Evolutionary conservation across 208 protist species (phyloP).

Genomic region (Leishmania amazonensis): DNA sequence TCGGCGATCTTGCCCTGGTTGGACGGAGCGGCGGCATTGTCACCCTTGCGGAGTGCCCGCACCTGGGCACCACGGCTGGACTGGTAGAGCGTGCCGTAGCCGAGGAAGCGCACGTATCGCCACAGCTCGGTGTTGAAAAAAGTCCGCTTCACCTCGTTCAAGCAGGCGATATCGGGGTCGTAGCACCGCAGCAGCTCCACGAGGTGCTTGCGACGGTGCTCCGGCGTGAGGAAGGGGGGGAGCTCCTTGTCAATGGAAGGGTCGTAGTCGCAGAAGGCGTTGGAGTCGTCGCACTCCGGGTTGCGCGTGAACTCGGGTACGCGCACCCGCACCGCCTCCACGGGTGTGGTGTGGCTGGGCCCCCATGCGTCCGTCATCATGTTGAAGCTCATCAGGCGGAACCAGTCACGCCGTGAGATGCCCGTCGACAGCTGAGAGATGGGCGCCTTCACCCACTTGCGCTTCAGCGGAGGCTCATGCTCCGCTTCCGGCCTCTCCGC

Average conservation of each 20-base stretch:
- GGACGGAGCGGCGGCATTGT: constrained; percentile 34
- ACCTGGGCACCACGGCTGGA: constrained; percentile 74
- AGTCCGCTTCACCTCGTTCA: constrained; percentile 81
- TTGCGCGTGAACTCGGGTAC: constrained; percentile 64
- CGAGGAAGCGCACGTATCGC: constrained; percentile 70
- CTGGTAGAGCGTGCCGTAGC: constrained; percentile 82
- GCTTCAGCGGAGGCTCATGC: constrained; percentile 49
- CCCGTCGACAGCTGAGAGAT: constrained; percentile 68
- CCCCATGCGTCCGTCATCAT: constrained; percentile 75
- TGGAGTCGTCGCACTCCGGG: constrained; percentile 2
- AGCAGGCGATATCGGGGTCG: constrained; percentile 79
- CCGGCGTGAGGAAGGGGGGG: constrained; percentile 64
- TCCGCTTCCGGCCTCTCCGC: constrained; percentile 7
- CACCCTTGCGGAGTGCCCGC: constrained; percentile 54
- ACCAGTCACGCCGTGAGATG: constrained; percentile 72
- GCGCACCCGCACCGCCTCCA: constrained; percentile 51
- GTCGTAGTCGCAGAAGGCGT: constrained; percentile 64
- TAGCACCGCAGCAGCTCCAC: constrained; percentile 64
- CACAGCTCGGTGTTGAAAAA: constrained; percentile 76
- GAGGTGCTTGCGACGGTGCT: constrained; percentile 64
- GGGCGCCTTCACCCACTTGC: constrained; percentile 69
- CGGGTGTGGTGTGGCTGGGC: constrained; percentile 42
- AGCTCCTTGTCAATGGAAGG: constrained; percentile 37
- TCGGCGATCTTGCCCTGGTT: constrained; percentile 54
- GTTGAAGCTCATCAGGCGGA: constrained; percentile 89